Evolutionary conservation across 225 moss, liverwort and hornwort genomes (phyloP), one percentile per base, ranked within the genome.

Genomic region (Ulota crispa): DNA sequence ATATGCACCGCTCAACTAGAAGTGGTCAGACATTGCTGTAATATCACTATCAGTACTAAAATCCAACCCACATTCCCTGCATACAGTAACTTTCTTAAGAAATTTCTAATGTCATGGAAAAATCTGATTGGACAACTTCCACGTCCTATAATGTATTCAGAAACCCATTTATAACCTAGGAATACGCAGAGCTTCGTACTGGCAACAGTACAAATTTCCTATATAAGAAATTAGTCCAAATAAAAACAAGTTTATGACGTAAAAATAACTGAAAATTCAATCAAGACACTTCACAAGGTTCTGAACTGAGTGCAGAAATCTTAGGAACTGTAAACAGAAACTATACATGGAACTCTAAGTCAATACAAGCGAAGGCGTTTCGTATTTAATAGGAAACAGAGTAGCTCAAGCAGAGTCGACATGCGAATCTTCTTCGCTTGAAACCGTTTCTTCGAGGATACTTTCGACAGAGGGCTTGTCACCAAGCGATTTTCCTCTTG

Each of bases 401-500:
- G 9, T 45, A 60, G 47, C 53, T 85, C 75, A 87, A 52, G 27
- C 60, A 37, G 79, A 82, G 23, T 57, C 24, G 34, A 24, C 3
- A 32, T 7, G 47, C 57, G 42, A 65, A 32, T 76, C 42, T 75
- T 7, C 77, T 62, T 57, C 64, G 39, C 68, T 79, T 6, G 79
- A 72, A 12, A 69, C 50, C 50, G 0, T 79, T 50, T 83, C 42
- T 55, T 81, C 60, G 4, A 88, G 68, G 30, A 73, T 59, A 39
- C 57, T 80, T 42, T 30, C 36, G 19, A 74, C 43, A 34, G 81
- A 66, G 27, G 75, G 57, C 72, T 84, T 66, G 36, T 82, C 84
- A 66, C 90, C 80, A 34, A 91, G 86, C 24, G 88, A 78, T 27
- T 78, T 85, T 52, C 92, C 92, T 72, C 83, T 80, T n/a, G 92